Conservation (phyloP, 2,329 filamentous ascomycete species). For the Davidsoniella eucalypti region DNA sequence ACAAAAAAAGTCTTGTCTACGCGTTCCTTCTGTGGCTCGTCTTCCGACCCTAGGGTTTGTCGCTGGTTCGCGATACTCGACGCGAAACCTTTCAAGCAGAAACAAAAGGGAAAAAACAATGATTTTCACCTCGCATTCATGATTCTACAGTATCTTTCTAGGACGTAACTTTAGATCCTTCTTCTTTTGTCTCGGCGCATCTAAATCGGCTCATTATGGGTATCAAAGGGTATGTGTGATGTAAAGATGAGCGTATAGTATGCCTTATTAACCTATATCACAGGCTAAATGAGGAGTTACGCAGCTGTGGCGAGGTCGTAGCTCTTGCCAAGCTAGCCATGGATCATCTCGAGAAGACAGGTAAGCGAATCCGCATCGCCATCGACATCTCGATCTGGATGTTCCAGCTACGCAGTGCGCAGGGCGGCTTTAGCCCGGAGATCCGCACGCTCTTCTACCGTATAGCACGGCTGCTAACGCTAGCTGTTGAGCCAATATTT, state of each 20-base stretch:
- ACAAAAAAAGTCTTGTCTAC: background rate
- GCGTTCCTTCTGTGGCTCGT: too few relatives aligned
- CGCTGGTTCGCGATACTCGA: too few relatives aligned
- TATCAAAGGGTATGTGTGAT: conserved; percentile 41
- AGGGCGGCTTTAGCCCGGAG: conserved; percentile 76
- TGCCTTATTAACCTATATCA: conserved; percentile 8
- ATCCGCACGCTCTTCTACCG: conserved; percentile 87
- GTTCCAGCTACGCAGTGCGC: conserved; percentile 75
- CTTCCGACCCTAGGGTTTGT: too few relatives aligned
- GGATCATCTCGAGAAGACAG: conserved; percentile 53
- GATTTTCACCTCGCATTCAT: too few relatives aligned
- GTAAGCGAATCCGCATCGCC: conserved; percentile 65
- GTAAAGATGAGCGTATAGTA: background rate
- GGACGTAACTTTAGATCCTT: background rate
- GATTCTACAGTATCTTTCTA: too few relatives aligned
- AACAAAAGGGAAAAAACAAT: too few relatives aligned
- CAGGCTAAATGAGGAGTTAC: conserved; percentile 78
- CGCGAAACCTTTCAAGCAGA: too few relatives aligned
- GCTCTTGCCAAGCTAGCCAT: conserved; percentile 71
- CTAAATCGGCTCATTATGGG: conserved; percentile 31
- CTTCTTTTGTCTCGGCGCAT: background rate
- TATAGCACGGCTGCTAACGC: conserved; percentile 56
- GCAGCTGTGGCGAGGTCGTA: conserved; percentile 58
- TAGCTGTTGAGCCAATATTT: conserved; percentile 74
- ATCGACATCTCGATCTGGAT: conserved; percentile 97